These are phyloP conservation scores for Nicotiana tabacum DNA, from an alignment of 257 asterid species.

Conservation along the genomic window DNA sequence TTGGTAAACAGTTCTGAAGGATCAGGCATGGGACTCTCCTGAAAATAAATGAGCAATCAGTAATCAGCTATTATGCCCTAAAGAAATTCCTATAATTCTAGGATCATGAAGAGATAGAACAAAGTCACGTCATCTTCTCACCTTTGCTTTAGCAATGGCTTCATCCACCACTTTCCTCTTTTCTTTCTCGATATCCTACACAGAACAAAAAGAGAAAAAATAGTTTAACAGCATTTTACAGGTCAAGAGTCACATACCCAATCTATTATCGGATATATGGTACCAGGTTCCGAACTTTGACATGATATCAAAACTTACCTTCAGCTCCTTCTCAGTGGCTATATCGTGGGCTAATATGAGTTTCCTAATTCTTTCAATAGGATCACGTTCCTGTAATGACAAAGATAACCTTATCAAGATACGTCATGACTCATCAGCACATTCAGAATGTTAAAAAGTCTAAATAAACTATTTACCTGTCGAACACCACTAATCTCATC, in stretches of 20 bases:
- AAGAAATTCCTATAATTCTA: not conserved
- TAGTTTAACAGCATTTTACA: not conserved
- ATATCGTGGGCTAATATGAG: constrained; percentile 67
- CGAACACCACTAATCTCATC: constrained; percentile 85
- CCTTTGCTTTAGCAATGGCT: constrained; percentile 99
- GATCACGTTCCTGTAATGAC: constrained; percentile 79
- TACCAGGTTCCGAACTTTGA: not conserved
- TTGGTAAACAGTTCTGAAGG: constrained; percentile 85
- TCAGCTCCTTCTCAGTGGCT: constrained; percentile 81
- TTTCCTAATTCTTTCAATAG: constrained; percentile 85
- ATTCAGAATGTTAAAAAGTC: not conserved
- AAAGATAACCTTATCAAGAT: not conserved
- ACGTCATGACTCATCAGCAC: not conserved
- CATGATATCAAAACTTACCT: constrained; percentile 37
- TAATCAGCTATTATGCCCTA: not conserved
- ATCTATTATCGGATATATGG: not conserved
- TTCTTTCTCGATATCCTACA: constrained; percentile 86
- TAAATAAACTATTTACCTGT: constrained; percentile 47
- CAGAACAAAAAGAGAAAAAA: not conserved
- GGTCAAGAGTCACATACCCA: not conserved
- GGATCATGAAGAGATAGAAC: not conserved
- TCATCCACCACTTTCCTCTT: constrained; percentile 82
- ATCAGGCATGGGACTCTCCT: constrained; percentile 91
- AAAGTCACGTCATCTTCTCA: constrained; percentile 20
- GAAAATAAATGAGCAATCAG: constrained; percentile 29